phyloP scores from a whole-genome alignment of 495 filamentous ascomycete species.

The Aspergillus homomorphus region DNA sequence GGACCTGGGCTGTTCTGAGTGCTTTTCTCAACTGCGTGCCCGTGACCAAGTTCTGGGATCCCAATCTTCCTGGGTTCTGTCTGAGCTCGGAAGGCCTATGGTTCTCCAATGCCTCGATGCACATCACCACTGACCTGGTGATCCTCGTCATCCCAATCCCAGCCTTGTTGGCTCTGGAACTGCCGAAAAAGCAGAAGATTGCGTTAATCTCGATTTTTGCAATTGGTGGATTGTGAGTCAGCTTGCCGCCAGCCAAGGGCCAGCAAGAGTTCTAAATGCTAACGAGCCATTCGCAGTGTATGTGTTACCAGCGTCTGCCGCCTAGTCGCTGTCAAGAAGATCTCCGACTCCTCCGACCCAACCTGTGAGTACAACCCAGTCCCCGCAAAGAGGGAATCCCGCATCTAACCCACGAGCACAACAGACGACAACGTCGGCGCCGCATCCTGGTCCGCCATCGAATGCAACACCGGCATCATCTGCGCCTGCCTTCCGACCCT shows the following conservation, averaged over 20 bases:
- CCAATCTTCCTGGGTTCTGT: slow-evolving; percentile 32
- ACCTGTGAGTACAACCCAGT: slow-evolving; percentile 32
- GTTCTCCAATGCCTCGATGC: slow-evolving; percentile 51
- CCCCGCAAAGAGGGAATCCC: not conserved
- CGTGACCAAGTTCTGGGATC: slow-evolving; percentile 45
- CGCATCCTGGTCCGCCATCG: slow-evolving; percentile 79
- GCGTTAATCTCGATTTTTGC: slow-evolving; percentile 49
- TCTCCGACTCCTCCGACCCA: slow-evolving; percentile 39
- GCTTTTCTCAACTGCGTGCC: slow-evolving; percentile 47
- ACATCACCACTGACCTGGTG: slow-evolving; percentile 50
- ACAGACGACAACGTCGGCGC: slow-evolving; percentile 54
- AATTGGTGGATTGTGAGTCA: slow-evolving; percentile 49
- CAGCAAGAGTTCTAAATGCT: not conserved
- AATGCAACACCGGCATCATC: slow-evolving; percentile 85
- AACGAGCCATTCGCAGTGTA: slow-evolving; percentile 28
- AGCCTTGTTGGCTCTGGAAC: slow-evolving; percentile 42
- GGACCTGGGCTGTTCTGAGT: slow-evolving; percentile 42
- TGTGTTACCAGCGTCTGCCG: slow-evolving; percentile 45
- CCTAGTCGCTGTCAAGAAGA: slow-evolving; percentile 34
- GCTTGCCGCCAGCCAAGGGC: not conserved
- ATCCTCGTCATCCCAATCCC: slow-evolving; percentile 53
- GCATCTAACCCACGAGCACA: slow-evolving; percentile 4
- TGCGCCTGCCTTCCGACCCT: slow-evolving; percentile 85
- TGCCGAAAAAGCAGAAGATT: slow-evolving; percentile 46
- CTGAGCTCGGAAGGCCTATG: slow-evolving; percentile 42